A percentile compares a stretch with the other conserved stretches of the same genome.
These are phyloP conservation scores for Eucalyptus urophylla DNA, from an alignment of 345 rosid genomes.

Conservation along the genomic window DNA sequence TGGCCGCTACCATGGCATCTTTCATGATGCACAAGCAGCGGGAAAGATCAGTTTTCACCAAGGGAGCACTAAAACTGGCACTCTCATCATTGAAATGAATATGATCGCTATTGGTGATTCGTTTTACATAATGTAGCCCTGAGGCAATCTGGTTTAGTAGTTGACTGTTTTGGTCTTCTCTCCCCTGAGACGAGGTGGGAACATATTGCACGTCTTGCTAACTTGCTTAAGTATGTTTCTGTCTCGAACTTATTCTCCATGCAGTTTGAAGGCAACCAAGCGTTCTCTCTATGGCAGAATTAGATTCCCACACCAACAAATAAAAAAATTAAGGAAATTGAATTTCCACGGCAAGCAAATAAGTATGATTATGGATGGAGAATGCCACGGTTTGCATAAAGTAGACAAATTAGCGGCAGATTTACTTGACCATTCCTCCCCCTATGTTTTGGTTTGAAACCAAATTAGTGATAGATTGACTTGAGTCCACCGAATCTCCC, in stretches of 20 bases:
- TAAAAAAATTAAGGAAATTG: not conserved
- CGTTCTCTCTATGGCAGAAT: not conserved
- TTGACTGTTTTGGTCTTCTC: not conserved
- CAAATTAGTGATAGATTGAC: not conserved
- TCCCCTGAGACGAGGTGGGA: not conserved
- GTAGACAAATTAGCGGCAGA: too few relatives aligned
- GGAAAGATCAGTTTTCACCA: constrained; percentile 46
- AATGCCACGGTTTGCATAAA: too few relatives aligned
- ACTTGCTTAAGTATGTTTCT: too few relatives aligned
- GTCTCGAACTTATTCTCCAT: not conserved
- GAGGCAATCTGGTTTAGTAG: not conserved
- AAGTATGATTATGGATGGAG: too few relatives aligned
- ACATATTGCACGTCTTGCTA: too few relatives aligned
- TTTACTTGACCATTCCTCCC: not conserved
- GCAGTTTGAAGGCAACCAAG: constrained; percentile 48
- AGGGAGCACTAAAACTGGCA: constrained; percentile 67
- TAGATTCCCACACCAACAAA: not conserved
- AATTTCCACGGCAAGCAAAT: too few relatives aligned
- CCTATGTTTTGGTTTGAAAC: not conserved
- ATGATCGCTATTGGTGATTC: not conserved
- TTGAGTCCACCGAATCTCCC: accelerated
- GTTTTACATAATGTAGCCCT: not conserved
- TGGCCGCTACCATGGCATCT: constrained; percentile 71
- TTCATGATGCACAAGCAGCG: constrained; percentile 66
- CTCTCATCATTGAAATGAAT: not conserved